Percentiles rank a stretch among this genome's conserved stretches.
Conservation (phyloP, 2,329 filamentous ascomycete genomes). For the Calonectria ilicicola region DNA sequence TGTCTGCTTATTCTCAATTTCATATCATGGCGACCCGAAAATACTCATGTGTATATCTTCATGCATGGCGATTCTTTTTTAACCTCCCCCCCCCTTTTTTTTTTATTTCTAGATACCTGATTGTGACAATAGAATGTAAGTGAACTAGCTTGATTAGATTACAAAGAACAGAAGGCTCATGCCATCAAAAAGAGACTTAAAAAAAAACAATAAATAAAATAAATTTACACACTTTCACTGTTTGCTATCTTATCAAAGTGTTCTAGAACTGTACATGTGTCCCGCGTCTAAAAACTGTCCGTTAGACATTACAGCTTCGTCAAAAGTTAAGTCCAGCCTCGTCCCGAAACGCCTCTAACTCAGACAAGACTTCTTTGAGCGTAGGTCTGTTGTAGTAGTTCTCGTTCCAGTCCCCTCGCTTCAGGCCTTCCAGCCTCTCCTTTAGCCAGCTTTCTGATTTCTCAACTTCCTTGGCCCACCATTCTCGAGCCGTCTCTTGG, state of each 20-base stretch:
- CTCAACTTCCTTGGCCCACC: slow-evolving; percentile 63
- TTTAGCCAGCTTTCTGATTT: slow-evolving; percentile 61
- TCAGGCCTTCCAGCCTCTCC: slow-evolving; percentile 52
- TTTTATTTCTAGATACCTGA: background rate
- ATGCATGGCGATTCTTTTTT: background rate
- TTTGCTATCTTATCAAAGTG: background rate
- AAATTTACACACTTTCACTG: background rate
- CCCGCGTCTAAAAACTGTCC: slow-evolving; percentile 7
- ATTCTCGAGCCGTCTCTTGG: slow-evolving; percentile 54
- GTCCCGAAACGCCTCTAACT: slow-evolving; percentile 44
- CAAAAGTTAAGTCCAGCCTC: slow-evolving; percentile 31
- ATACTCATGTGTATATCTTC: background rate
- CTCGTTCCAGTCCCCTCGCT: slow-evolving; percentile 59
- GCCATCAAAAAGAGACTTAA: background rate
- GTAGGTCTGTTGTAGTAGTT: slow-evolving; percentile 64
- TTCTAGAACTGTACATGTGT: background rate
- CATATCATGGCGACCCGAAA: background rate
- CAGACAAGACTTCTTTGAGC: slow-evolving; percentile 55
- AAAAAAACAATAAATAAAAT: background rate
- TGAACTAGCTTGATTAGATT: background rate
- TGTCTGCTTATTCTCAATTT: background rate
- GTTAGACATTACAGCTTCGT: slow-evolving; percentile 2
- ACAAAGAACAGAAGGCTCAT: slow-evolving; percentile 12
- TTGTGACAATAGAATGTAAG: background rate
- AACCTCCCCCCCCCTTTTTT: background rate